Evolutionary conservation across 225 moss, liverwort and hornwort genomes (phyloP), one percentile per base, ranked within the genome.

Genomic region (Sphagnum tenellum): DNA sequence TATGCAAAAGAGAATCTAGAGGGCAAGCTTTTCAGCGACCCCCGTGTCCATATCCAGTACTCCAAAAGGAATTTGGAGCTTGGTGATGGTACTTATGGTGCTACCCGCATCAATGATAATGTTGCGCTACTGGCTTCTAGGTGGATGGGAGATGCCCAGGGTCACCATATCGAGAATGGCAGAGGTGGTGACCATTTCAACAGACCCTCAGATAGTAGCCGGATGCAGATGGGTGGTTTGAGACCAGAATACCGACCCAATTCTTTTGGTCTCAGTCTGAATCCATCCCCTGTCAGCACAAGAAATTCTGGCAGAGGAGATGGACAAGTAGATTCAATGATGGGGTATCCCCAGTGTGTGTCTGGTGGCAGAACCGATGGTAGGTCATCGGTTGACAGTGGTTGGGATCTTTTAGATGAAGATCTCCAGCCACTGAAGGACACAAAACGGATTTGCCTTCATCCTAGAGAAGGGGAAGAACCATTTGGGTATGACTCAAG

Each of bases 61-160:
- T 86, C 86, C 2, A 86, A 86, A 50, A 86, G 86, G 50, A 82
- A 86, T 63, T 75, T 86, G 47, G 86, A 82, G 55, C 82, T 82
- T 3, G 73, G 82, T 0, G 79, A 82, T 50, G 79, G 62, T 67
- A 49, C 77, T 7, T 70, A 75, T 12, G 49, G 9, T 52, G 9
- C 9, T 52, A 6, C 52, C 9, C 52, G 52, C 52, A 52, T 5
- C 52, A 52, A 74, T 47, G 71, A 70, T 46, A 48, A 29, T 69
- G 53, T 63, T 49, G 56, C 62, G 8, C 71, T 77, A 14, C 84
- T 73, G 12, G 60, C 76, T 10, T 48, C 63, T 49, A 58, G 56
- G 57, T 75, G 80, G 52, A 74, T 56, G 52, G 75, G 77, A 57
- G 67, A 67, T 11, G 63, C 12, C 5, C 59, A 50, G 8, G 13